phyloP scores from a whole-genome alignment of 2,329 filamentous ascomycete genomes.

The Ceratocystis huliohia region DNA sequence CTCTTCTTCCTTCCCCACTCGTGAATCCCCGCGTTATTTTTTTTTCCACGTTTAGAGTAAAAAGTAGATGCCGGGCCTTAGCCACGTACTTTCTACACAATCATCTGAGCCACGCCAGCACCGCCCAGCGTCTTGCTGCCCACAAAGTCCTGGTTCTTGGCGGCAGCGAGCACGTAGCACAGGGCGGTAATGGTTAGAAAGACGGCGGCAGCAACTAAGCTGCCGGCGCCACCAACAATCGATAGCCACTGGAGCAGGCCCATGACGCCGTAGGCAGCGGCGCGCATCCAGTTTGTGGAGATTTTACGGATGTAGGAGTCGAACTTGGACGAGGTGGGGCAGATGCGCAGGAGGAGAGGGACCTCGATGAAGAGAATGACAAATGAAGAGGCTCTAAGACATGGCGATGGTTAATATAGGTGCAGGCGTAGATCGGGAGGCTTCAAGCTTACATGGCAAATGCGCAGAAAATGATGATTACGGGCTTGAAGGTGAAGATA shows the following conservation, averaged over 20 bases:
- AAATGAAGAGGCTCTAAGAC: conserved; percentile 50
- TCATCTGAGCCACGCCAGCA: conserved; percentile 92
- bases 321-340: conserved; percentile 82
- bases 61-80: not conserved
- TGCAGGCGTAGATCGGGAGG: not conserved
- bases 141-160: conserved; percentile 76
- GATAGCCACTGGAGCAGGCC: conserved; percentile 75
- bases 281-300: conserved; percentile 94
- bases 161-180: conserved; percentile 68
- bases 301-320: conserved; percentile 81
- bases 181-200: conserved; percentile 61
- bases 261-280: conserved; percentile 72
- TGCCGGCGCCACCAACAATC: conserved; percentile 49
- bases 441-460: conserved; percentile 39
- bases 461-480: conserved; percentile 41
- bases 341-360: conserved; percentile 90
- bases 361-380: conserved; percentile 79
- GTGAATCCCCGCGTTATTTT: not conserved
- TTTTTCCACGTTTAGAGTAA: no score
- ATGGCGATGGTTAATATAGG: conserved; percentile 7
- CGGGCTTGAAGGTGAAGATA: conserved; percentile 43
- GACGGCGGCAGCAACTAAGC: conserved; percentile 75
- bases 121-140: conserved; percentile 94
- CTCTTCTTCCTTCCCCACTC: not conserved
- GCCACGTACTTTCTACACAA: conserved; percentile 49